Evolutionary conservation across 2,329 filamentous ascomycete genomes (phyloP), one percentile per base, ranked within the genome.

Genomic region (Fusarium praegraminearum): DNA sequence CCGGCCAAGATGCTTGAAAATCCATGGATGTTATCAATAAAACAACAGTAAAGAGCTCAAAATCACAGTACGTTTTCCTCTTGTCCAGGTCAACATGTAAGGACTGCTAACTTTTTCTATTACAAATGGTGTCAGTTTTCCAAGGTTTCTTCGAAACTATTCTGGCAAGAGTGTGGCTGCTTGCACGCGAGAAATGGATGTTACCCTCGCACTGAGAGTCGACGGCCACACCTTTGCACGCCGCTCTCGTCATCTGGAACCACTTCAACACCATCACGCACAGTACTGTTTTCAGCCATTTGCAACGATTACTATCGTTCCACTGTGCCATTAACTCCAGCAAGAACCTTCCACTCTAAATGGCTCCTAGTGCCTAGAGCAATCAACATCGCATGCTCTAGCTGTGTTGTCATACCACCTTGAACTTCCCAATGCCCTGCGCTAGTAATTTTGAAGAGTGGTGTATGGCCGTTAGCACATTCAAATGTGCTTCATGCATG

Each of bases 191-290:
- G 50, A 55, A 55, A 55, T 71, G 55, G 59, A 66, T 71, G 61
- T 61, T 71, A 71, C 69, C 67, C 62, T 65, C 54, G 28, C 51
- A 59, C 49, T 44, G 35, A 57, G 35, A 35, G 30, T 55, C 33
- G 46, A 51, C 59, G 69, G 54, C 69, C 67, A 71, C 67, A 65
- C 62, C 49, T 49, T 38, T 60, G 46, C 57, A 65, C 60, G 72
- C 72, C 70, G 62, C 72, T 71, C 72, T 74, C 72, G 72, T 74
- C 72, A 74, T 74, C 67, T 68, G 62, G 51, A 60, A 61, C 58
- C 52, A 58, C 56, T 60, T 63, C 60, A 72, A 71, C 67, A 71
- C 69, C 69, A 74, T 52, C 54, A 63, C 65, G 33, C 26, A 40
- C 32, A 35, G n/a, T 22, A n/a, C 24, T 45, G 36, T 53, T 45